Base-by-base conservation (phyloP, 2,329 filamentous ascomycete genomes). In the Cordyceps pruinosa region DNA sequence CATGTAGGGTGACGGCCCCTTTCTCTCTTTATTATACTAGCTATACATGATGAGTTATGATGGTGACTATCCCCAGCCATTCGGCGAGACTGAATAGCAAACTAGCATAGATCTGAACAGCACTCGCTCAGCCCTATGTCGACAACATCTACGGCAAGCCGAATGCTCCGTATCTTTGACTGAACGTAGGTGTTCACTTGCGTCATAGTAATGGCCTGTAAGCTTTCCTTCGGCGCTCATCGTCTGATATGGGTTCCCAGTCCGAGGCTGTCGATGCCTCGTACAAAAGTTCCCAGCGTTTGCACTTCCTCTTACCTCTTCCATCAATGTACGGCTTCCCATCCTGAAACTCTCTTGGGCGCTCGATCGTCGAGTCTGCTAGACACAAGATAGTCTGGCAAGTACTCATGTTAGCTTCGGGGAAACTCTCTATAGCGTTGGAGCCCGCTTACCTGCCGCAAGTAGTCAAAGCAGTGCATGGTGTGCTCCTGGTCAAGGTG, bases 391-490 rank as follows among this genome's bases (percentile, higher is more conserved):
- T 44, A 23, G 50, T 53, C 50, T 53, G 19, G 10, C 15, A 6
- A 28, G 12, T 19, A 34, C 17, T 10, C 13, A 10, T 9, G 17
- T 48, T 32, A 48, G 45, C n/a, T 21, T 39, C 21, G 9, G 19
- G n/a, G 10, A 8, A 26, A 4, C 23, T 12, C 32, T 28, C 23
- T 17, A 15, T 30, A 28, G n/a, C 42, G n/a, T 45, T 45, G 15
- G 5, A 5, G 25, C n/a, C n/a, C 13, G 4, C 37, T 42, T 17
- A 53, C 50, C 50, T 53, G 50, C 25, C 50, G 35, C 25, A 53
- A 34, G 17, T 53, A 53, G 21, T 53, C 50, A 53, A 53, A 53
- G 19, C 50, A 53, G 28, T 53, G 37, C 50, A 53, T 21, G 4
- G 39, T 34, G 26, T 53, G 50, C 26, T 13, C 19, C 23, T 53